Evolutionary conservation across 169 alveolate genomes (phyloP).

Genomic region (Eimeria tenella): DNA sequence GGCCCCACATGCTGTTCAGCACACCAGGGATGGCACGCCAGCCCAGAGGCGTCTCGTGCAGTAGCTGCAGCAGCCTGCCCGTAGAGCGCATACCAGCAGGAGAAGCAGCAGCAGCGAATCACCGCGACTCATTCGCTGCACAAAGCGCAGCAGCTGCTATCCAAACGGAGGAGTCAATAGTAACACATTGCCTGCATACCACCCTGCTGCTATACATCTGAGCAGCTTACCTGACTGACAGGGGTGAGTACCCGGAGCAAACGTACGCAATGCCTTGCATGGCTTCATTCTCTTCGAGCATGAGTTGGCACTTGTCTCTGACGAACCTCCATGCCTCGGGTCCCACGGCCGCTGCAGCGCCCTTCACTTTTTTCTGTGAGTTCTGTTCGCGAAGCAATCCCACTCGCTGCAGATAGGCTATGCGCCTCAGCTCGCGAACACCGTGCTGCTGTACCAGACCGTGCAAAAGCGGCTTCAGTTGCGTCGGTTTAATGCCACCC

Average conservation of each 20-base stretch:
- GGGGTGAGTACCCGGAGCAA: constrained; percentile 86
- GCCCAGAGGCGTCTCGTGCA: constrained; percentile 74
- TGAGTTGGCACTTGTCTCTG: constrained; percentile 75
- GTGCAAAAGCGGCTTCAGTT: constrained; percentile 63
- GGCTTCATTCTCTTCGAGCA: constrained; percentile 81
- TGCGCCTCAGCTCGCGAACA: constrained; percentile 77
- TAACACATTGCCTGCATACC: too few relatives aligned
- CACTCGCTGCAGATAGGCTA: constrained; percentile 79
- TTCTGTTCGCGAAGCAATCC: constrained; percentile 81
- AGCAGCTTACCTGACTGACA: constrained; percentile 70
- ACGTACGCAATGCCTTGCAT: constrained; percentile 82
- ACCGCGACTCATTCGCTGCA: too few relatives aligned
- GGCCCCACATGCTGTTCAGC: constrained; percentile 79
- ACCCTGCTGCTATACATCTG: background rate
- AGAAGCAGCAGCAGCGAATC: background rate
- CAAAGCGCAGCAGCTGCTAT: too few relatives aligned
- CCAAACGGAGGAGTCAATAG: too few relatives aligned
- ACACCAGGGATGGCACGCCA: constrained; percentile 79
- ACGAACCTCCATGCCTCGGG: constrained; percentile 71
- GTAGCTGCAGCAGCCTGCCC: constrained; percentile 69
- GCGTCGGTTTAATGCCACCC: constrained; percentile 81
- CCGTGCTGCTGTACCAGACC: constrained; percentile 82
- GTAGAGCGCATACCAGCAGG: background rate
- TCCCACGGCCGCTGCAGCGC: constrained; percentile 28
- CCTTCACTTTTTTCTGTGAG: background rate